phyloP scores from a whole-genome alignment of 345 rosid species.

The Lenwebbia sp. region DNA sequence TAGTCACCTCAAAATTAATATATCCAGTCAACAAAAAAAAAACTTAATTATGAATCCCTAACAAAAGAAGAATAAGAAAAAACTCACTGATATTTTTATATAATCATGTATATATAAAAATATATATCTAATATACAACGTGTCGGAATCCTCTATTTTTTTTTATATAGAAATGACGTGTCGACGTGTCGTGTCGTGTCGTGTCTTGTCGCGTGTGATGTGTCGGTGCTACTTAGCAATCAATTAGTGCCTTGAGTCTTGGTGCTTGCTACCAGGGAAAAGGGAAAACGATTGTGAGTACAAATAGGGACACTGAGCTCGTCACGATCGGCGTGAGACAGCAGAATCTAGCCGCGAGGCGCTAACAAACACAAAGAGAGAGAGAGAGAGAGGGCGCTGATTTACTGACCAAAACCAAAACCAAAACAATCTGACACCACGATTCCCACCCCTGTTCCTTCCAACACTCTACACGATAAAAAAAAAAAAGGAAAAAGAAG shows the following conservation, averaged over 20 bases:
- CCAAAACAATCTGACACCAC: neutral
- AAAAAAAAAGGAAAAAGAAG: neutral
- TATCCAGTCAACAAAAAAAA: too few species aligned
- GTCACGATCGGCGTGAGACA: neutral
- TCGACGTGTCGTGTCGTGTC: too few species aligned
- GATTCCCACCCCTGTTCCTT: neutral
- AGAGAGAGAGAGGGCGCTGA: neutral
- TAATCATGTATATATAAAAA: too few species aligned
- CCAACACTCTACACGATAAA: neutral
- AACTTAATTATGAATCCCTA: too few species aligned
- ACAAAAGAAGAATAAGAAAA: too few species aligned
- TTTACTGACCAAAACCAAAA: neutral
- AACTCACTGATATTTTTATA: too few species aligned
- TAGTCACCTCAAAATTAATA: too few species aligned
- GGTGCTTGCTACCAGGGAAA: neutral
- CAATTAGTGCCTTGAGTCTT: neutral
- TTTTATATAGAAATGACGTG: too few species aligned
- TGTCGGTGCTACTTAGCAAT: too few species aligned
- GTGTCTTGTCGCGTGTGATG: too few species aligned
- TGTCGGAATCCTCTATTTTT: too few species aligned
- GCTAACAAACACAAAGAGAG: neutral
- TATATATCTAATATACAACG: too few species aligned
- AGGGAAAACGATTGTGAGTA: neutral
- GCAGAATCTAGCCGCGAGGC: neutral
- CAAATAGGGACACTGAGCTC: neutral